These are phyloP conservation scores for Gentiana macrophylla DNA, from an alignment of 257 asterid species.

Conservation along the genomic window DNA sequence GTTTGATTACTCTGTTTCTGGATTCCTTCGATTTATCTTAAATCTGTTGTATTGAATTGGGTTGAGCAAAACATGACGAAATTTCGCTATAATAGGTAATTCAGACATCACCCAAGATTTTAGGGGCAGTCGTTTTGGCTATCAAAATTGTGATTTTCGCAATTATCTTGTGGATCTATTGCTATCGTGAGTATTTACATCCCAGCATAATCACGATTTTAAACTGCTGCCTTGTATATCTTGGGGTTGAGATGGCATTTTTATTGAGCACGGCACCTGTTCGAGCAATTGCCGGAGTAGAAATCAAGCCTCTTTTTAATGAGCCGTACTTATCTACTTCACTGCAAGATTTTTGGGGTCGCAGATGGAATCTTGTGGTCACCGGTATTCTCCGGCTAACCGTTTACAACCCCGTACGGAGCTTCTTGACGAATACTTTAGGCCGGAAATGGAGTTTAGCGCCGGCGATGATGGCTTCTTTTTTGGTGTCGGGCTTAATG, in stretches of 20 bases:
- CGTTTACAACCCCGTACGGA: conserved; percentile 42
- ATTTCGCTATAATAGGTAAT: too few species aligned
- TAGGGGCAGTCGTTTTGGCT: background rate
- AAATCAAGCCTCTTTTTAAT: conserved; percentile 53
- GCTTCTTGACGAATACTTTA: conserved; percentile 4
- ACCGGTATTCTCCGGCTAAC: conserved; percentile 26
- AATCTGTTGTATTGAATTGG: background rate
- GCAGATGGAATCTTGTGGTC: conserved; percentile 16
- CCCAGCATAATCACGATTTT: background rate
- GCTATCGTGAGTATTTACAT: conserved; percentile 1
- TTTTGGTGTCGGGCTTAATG: conserved; percentile 3
- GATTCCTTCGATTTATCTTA: background rate
- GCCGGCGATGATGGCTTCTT: conserved; percentile 34
- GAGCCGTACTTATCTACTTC: conserved; percentile 23
- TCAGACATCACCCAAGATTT: background rate
- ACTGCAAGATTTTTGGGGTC: too few species aligned
- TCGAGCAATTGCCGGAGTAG: conserved; percentile 21
- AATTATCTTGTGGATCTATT: conserved; percentile 7
- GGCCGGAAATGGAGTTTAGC: conserved; percentile 23
- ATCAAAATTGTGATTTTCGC: conserved; percentile 20
- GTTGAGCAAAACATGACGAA: background rate
- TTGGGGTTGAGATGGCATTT: conserved; percentile 30
- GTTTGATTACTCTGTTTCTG: background rate
- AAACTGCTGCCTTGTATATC: conserved; percentile 27
- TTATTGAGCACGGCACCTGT: conserved; percentile 26